Conservation (phyloP, 768 basidiomycete genomes). For the Leucogyrophana mollusca region DNA sequence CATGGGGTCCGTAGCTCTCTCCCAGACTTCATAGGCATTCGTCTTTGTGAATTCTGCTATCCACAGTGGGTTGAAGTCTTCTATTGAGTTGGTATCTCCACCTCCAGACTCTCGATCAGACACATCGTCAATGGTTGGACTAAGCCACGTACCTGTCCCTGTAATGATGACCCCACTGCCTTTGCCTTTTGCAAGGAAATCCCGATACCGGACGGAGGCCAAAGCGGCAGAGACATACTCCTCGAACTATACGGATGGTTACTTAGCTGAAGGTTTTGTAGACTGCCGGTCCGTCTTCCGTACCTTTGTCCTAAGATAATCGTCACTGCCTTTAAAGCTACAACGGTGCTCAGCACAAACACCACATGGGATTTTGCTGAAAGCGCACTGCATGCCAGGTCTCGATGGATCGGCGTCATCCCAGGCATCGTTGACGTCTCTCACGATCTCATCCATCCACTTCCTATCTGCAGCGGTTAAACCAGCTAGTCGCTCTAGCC, state of each 20-base stretch:
- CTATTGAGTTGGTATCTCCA: constrained; percentile 55
- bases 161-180: constrained; percentile 63
- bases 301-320: constrained; percentile 88
- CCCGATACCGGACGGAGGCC: constrained; percentile 85
- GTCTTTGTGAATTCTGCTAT: constrained; percentile 86
- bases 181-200: constrained; percentile 75
- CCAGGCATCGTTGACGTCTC: constrained; percentile 83
- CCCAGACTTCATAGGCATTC: constrained; percentile 88
- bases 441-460: constrained; percentile 96
- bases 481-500: constrained; percentile 71
- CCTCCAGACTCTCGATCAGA: constrained; percentile 28
- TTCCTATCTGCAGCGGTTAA: constrained; percentile 92
- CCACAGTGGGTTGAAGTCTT: constrained; percentile 89
- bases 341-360: constrained; percentile 5
- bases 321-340: constrained; percentile 94
- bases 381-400: constrained; percentile 63
- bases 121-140: constrained; percentile 16
- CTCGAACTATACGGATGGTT: constrained; percentile 54
- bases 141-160: constrained; percentile 42
- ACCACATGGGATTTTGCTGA: not conserved
- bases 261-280: not conserved
- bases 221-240: constrained; percentile 92
- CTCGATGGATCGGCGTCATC: constrained; percentile 59
- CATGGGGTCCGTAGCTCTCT: constrained; percentile 84
- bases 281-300: constrained; percentile 4